Conservation (phyloP, 2,329 filamentous ascomycete species). For the Magnaporthiopsis incrustans region DNA sequence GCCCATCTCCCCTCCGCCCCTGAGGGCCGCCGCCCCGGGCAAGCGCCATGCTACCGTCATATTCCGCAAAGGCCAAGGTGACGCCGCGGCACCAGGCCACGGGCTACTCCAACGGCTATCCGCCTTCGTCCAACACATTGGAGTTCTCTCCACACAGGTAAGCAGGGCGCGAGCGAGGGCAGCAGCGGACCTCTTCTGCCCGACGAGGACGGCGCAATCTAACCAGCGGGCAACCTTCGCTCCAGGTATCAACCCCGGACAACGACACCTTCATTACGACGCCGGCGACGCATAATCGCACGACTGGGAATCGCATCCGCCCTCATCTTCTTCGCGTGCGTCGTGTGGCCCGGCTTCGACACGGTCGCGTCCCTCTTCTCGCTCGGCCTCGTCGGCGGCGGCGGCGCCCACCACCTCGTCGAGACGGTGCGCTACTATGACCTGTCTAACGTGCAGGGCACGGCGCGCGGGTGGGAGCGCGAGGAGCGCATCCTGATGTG, state of each 20-base stretch:
- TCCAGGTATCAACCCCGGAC: constrained; percentile 77
- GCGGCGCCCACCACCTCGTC: constrained; percentile 64
- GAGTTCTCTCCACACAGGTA: constrained; percentile 88
- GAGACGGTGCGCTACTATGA: constrained; percentile 98
- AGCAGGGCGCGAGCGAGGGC: constrained; percentile 19
- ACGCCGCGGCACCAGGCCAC: constrained; percentile 74
- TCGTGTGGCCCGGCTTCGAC: constrained; percentile 60
- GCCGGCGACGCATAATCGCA: constrained; percentile 64
- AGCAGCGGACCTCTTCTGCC: constrained; percentile 6
- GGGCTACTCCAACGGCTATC: constrained; percentile 79
- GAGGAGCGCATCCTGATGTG: constrained; percentile 94
- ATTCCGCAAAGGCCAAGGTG: constrained; percentile 54
- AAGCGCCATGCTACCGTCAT: constrained; percentile 49
- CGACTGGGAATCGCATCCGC: constrained; percentile 55
- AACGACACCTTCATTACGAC: constrained; percentile 60
- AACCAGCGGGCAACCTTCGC: not conserved
- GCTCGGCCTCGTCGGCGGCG: constrained; percentile 60
- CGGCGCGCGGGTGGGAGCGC: constrained; percentile 87
- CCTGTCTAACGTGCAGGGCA: constrained; percentile 82
- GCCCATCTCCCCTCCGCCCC: not conserved
- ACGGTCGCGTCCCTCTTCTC: constrained; percentile 55
- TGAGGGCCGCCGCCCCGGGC: not conserved
- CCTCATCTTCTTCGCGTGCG: constrained; percentile 60
- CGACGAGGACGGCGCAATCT: not conserved
- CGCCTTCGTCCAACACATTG: constrained; percentile 62